Base-by-base conservation (phyloP, 2,329 filamentous ascomycete genomes). In the Colletotrichum liaoningense region DNA sequence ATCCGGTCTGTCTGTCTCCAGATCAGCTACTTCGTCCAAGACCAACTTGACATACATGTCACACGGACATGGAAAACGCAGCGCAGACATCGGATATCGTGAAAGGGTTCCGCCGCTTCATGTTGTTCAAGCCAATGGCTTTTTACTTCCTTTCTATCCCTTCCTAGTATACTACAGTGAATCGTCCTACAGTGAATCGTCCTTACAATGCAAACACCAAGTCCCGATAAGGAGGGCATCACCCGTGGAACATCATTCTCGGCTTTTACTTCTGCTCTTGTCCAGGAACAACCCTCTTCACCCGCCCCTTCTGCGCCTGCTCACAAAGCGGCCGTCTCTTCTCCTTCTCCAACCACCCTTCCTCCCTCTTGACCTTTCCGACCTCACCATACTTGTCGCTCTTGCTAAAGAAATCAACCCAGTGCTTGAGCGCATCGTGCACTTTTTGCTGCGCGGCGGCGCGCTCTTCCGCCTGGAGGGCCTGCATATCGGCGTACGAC, bases 341-440 rank as follows among this genome's bases (percentile, higher is more conserved):
- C 83, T 87, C 84, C 77, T 89, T 90, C 79, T 93, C 88, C 80
- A 92, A 86, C 85, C 91, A 93, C 26, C 83, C 86, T 28, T 85
- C 86, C 72, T 90, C 88, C 73, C 90, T 87, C 81, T 90, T 88
- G 16, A 98, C 90, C 80, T 88, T 90, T 4, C 97, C 97, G 5
- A 97, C 93, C 83, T 90, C 90, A 75, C 90, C 90, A 84, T 98
- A 98, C 85, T 94, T 95, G 79, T 92, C 89, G 80, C 91, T 94
- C 69, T 93, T 93, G 71, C 84, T 87, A 79, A 98, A 98, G 84
- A 98, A 95, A 64, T 89, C 87, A 73, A 93, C 91, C 97, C 95
- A 98, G 82, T 96, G 92, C 80, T 89, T 86, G 69, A 99, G 86
- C 14, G 91, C 90, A 26, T 91, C 89, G 73, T 90, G 82, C 2